Evolutionary conservation across 176 grass and related monocot species (phyloP).

Genomic region (Melocanna baccifera): DNA sequence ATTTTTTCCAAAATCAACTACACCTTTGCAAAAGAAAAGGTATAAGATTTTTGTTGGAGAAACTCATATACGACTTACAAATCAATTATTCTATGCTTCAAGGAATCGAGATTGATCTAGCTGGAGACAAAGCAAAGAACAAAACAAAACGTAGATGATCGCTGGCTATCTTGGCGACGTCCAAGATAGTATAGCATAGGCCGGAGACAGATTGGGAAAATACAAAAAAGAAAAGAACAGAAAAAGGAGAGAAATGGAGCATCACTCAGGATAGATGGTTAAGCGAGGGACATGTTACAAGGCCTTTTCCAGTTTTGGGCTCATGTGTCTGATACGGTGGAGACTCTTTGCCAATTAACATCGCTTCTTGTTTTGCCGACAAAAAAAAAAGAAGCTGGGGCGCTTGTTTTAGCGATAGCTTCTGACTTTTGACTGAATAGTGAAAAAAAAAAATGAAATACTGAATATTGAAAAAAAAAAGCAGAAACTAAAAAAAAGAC

Average conservation of each 20-base stretch:
- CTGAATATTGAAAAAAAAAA: too few species aligned
- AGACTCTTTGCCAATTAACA: constrained; percentile 3
- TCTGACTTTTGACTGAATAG: too few species aligned
- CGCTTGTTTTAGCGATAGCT: too few species aligned
- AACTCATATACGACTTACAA: neutral
- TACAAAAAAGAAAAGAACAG: neutral
- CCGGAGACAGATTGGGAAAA: neutral
- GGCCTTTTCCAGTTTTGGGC: constrained; percentile 25
- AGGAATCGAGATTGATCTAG: neutral
- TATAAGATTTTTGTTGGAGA: neutral
- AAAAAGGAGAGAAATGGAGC: neutral
- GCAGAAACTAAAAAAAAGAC: too few species aligned
- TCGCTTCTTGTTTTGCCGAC: neutral
- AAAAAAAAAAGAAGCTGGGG: neutral
- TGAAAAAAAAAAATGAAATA: too few species aligned
- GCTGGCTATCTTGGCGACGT: constrained; percentile 35
- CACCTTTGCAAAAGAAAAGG: neutral
- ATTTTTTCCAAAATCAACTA: too few species aligned
- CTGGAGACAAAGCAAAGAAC: neutral
- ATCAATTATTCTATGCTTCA: constrained; percentile 2
- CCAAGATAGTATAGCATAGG: constrained; percentile 11
- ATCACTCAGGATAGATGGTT: constrained; percentile 12
- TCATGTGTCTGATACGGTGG: neutral
- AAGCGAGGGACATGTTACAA: constrained; percentile 6
- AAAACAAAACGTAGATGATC: constrained; percentile 26